These are phyloP conservation scores for Pichia sp. DNA, from an alignment of 1,139 yeast genomes.

Conservation along the genomic window DNA sequence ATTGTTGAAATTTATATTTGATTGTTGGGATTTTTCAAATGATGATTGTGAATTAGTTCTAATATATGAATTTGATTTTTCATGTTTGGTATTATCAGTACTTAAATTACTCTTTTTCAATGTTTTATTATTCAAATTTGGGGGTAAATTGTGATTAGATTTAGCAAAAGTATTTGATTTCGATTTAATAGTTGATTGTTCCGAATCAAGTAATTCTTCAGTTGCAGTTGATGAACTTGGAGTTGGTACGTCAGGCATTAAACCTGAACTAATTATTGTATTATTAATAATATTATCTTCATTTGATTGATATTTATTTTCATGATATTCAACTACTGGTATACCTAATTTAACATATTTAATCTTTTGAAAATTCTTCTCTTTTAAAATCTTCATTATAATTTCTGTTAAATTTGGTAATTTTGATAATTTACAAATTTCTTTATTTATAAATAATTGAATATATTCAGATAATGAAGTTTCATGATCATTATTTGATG, in stretches of 20 bases:
- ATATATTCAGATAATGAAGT: constrained; percentile 10
- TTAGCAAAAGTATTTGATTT: too few species aligned
- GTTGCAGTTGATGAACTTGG: too few species aligned
- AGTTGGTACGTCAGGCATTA: too few species aligned
- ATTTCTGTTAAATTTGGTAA: constrained; percentile 18
- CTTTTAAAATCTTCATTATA: constrained; percentile 19
- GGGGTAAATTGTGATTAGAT: too few species aligned
- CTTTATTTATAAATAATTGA: constrained; percentile 10
- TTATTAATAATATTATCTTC: neutral
- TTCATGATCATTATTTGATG: constrained; percentile 1
- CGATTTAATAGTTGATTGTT: too few species aligned
- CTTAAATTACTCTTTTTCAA: too few species aligned
- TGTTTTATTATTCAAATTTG: too few species aligned
- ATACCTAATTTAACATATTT: constrained; percentile 25
- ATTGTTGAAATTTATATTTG: neutral
- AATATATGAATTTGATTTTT: too few species aligned
- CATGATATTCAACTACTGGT: constrained; percentile 18
- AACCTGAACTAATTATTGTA: too few species aligned
- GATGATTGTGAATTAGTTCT: neutral
- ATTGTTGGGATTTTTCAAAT: neutral
- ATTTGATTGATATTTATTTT: neutral
- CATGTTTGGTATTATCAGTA: too few species aligned
- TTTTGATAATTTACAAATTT: constrained; percentile 8
- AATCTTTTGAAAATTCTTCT: constrained; percentile 24
- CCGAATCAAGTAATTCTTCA: too few species aligned